phyloP scores from a whole-genome alignment of 2,329 filamentous ascomycete genomes.

The Neofusicoccum sp. region DNA sequence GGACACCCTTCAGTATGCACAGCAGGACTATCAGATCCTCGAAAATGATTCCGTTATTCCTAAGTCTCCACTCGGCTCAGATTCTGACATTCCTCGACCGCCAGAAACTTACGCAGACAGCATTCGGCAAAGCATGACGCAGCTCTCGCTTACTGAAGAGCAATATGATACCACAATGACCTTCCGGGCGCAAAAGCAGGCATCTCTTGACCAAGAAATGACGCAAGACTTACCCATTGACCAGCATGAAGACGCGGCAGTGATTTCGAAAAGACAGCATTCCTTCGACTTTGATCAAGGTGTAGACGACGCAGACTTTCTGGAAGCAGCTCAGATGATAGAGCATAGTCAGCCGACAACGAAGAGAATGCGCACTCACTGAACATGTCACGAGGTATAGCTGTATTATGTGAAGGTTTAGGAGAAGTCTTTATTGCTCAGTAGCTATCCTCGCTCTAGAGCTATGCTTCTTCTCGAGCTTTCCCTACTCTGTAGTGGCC shows the following conservation, averaged over 20 bases:
- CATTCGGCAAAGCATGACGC: not conserved
- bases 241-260: not conserved
- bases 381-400: not conserved
- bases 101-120: not conserved
- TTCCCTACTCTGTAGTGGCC: too few species aligned
- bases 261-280: not conserved
- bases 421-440: not conserved
- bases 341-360: not conserved
- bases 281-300: constrained; percentile 5
- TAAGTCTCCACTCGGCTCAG: too few species aligned
- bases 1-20: not conserved
- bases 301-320: not conserved
- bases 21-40: not conserved
- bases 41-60: not conserved
- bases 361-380: constrained; percentile 6
- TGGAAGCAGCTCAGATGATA: not conserved
- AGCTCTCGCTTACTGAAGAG: not conserved
- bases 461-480: not conserved
- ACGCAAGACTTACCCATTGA: not conserved
- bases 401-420: not conserved
- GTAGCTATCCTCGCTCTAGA: not conserved
- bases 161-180: not conserved
- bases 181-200: not conserved
- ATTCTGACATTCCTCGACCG: not conserved
- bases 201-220: not conserved